Evolutionary conservation across 2,329 filamentous ascomycete genomes (phyloP), one percentile per base, ranked within the genome.

Genomic region (Aureobasidium melanogenum): DNA sequence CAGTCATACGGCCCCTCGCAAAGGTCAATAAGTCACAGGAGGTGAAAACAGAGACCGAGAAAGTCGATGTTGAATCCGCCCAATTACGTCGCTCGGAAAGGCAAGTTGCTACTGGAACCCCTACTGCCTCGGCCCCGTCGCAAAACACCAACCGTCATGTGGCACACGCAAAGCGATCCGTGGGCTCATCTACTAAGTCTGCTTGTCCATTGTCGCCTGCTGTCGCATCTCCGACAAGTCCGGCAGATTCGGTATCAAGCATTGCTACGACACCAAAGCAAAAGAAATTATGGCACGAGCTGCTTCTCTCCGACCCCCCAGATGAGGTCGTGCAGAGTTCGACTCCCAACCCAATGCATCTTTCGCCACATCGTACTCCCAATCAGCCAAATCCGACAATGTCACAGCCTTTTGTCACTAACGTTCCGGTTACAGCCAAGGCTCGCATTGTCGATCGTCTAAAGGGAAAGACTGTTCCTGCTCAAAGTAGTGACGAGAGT

Each of bases 361-460:
- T 14, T 22, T n/a, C 26, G 15, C 24, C 32, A 14, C 28, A 26
- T 19, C 46, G n/a, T 19, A 4, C 14, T 39, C 9, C 22, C 14
- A 12, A 4, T 48, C 39, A 2, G 7, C 8, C 55, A 48, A 22
- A 22, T 3, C 2, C 15, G 10, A 17, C 28, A 22, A 43, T 17
- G 15, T 10, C 28, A 5, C 24, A 56, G 17, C 26, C 39, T 15
- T 15, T 15, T 14, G 10, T 24, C 3, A 9, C 28, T 34, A 26
- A 17, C 3, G 8, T 5, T 26, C 22, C 36, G 22, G 24, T 17
- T 15, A n/a, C 26, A 32, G 10, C 10, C 19, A 66, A 67, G n/a
- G 64, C 66, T 9, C 66, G 68, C 44, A 61, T 73, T 15, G 70
- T 72, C 2, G 71, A 73, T 64, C 69, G 69, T 6, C 59, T 73